Evolutionary conservation across 768 basidiomycete genomes (phyloP), one percentile per base, ranked within the genome.

Genomic region (Russula griseocarnosa): DNA sequence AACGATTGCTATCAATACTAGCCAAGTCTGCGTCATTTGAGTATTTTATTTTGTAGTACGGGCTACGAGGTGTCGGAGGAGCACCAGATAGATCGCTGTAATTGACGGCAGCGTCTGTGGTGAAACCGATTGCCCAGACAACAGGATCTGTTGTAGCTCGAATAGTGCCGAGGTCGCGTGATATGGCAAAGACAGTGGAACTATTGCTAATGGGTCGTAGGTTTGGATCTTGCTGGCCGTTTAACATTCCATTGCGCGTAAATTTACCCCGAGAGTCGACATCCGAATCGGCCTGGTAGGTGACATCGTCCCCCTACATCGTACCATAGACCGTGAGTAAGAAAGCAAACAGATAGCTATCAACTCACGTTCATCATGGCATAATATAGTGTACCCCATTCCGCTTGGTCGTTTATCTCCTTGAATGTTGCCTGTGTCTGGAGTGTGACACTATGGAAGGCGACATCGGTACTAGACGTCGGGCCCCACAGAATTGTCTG

Each of bases 21-120:
- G 66, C 69, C 47, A 16, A 72, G 63, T 47, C 76, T 76, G 73
- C 52, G 5, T 55, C 58, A 10, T 61, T 24, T 9, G 62, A 74
- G 22, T 56, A 83, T 77, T 64, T 78, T 69, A 47, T 71, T 72
- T 7, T 73, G 70, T 78, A 79, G 63, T 77, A 84, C 28, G 78
- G 63, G 63, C 78, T 79, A 36, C 82, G 76, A 3, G 69, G 61
- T 63, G 81, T 81, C n/a, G 34, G 34, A 34, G 71, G 74, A 3
- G 67, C 75, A 38, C 76, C 77, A 38, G 77, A 73, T 1, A 77
- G 74, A 24, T 80, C 69, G 34, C 65, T 69, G 32, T 71, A 74
- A 36, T 59, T 46, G 57, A 73, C 62, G 0, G 69, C 67, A 1
- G 73, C 72, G 44, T 75, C 69, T 6, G 71, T 66, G 2, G 70